Evolutionary conservation across 345 rosid species (phyloP).

Genomic region (Euphorbia peplus): DNA sequence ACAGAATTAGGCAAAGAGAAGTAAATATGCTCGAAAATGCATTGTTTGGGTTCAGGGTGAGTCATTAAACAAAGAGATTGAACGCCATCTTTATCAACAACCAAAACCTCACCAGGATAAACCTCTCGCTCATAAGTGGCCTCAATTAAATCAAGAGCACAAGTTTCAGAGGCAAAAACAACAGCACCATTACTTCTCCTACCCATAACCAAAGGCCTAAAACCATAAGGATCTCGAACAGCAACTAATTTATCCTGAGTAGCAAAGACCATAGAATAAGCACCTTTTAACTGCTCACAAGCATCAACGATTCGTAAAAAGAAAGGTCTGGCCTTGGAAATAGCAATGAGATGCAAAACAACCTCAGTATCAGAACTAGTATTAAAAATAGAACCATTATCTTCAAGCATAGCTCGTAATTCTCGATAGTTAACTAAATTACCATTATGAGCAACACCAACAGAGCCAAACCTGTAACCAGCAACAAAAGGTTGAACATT

Average conservation of each 20-base stretch:
- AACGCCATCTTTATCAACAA: constrained; percentile 84
- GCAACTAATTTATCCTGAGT: constrained; percentile 95
- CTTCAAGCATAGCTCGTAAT: constrained; percentile 71
- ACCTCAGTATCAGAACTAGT: constrained; percentile 97
- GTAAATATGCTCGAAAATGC: constrained; percentile 93
- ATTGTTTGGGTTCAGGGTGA: constrained; percentile 70
- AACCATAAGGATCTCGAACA: constrained; percentile 83
- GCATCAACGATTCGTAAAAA: constrained; percentile 90
- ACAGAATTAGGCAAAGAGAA: constrained; percentile 81
- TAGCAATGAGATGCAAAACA: constrained; percentile 91
- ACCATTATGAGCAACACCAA: constrained; percentile 96
- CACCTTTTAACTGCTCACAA: constrained; percentile 80
- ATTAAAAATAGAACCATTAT: constrained; percentile 85
- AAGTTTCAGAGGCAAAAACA: constrained; percentile 91
- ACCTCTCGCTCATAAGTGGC: constrained; percentile 93
- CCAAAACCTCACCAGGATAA: constrained; percentile 83
- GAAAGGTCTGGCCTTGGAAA: constrained; percentile 85
- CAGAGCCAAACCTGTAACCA: constrained; percentile 77
- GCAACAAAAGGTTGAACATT: constrained; percentile 99
- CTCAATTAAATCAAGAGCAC: constrained; percentile 96
- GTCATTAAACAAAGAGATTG: constrained; percentile 73
- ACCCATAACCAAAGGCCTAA: constrained; percentile 94
- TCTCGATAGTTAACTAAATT: constrained; percentile 73
- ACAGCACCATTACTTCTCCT: constrained; percentile 91
- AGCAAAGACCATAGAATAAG: constrained; percentile 91